Evolutionary conservation across 1,139 yeast species (phyloP).

Genomic region (Debaryomycetaceae sp.): DNA sequence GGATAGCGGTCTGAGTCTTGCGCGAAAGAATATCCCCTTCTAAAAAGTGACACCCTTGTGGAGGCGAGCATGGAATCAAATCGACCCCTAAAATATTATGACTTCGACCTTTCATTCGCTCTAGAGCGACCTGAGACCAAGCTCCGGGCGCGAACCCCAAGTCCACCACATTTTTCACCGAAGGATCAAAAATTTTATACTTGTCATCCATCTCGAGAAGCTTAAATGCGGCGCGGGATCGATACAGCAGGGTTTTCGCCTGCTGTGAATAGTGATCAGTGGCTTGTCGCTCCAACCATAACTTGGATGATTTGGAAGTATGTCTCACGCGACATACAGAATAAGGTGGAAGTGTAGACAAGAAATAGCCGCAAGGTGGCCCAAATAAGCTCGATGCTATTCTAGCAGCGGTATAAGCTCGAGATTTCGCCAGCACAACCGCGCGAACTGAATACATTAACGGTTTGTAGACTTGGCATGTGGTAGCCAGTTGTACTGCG

Average conservation of each 20-base stretch:
- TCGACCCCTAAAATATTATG: slow-evolving; percentile 31
- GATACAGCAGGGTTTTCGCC: slow-evolving; percentile 52
- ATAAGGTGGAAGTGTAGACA: no score
- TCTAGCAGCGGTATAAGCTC: no score
- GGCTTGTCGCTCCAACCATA: slow-evolving; percentile 68
- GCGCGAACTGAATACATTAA: no score
- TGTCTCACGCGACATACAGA: slow-evolving; percentile 2
- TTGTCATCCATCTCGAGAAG: slow-evolving; percentile 59
- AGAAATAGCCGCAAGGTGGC: no score
- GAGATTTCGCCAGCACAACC: no score
- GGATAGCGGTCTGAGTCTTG: slow-evolving; percentile 21
- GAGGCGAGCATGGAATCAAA: slow-evolving; percentile 27
- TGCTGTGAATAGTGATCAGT: slow-evolving; percentile 54
- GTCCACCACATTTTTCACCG: slow-evolving; percentile 56
- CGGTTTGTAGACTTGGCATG: no score
- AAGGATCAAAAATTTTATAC: slow-evolving; percentile 43
- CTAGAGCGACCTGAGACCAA: slow-evolving; percentile 36
- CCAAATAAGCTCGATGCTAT: no score
- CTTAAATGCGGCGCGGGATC: slow-evolving; percentile 89
- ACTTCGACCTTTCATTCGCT: slow-evolving; percentile 10
- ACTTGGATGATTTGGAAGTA: slow-evolving; percentile 40
- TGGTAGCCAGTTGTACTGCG: no score
- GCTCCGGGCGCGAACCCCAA: slow-evolving; percentile 46
- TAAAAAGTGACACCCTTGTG: slow-evolving; percentile 27
- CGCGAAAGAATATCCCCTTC: slow-evolving; percentile 31